Evolutionary conservation across 805 yeast species (phyloP).

Genomic region (Hanseniaspora clermontiae): DNA sequence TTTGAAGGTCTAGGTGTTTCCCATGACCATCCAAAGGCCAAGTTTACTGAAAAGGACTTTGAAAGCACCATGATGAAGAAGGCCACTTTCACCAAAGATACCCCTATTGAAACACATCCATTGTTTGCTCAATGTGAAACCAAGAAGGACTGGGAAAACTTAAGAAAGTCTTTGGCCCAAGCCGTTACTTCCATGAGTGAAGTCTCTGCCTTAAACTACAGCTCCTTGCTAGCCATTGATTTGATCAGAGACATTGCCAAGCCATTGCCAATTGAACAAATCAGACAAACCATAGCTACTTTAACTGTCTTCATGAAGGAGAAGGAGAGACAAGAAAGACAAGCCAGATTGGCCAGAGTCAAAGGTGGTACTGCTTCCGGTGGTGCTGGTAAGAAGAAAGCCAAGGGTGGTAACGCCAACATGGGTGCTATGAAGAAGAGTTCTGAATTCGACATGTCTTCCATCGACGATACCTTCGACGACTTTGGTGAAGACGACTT

Average conservation of each 20-base stretch:
- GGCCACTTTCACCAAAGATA: conserved; percentile 28
- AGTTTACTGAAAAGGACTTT: conserved; percentile 28
- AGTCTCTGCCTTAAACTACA: conserved; percentile 51
- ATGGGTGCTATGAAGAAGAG: conserved; percentile 57
- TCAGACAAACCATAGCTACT: conserved; percentile 76
- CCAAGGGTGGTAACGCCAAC: conserved; percentile 61
- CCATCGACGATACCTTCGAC: conserved; percentile 34
- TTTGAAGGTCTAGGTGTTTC: conserved; percentile 60
- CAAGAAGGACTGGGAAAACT: conserved; percentile 65
- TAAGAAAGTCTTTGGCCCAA: conserved; percentile 58
- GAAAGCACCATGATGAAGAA: conserved; percentile 24
- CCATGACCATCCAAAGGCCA: conserved; percentile 36
- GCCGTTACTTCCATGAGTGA: conserved; percentile 49
- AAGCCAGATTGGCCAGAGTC: conserved; percentile 59
- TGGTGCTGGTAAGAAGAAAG: conserved; percentile 94
- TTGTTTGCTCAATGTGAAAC: conserved; percentile 61
- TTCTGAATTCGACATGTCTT: conserved; percentile 42
- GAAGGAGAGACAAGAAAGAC: conserved; percentile 82
- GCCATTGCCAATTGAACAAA: conserved; percentile 70
- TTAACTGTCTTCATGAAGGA: conserved; percentile 69
- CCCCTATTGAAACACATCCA: conserved; percentile 66
- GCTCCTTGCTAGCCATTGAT: conserved; percentile 69
- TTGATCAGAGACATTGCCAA: conserved; percentile 70
- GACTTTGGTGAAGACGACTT: conserved; percentile 73
- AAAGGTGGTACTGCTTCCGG: conserved; percentile 79